Percentiles rank a stretch among this genome's conserved stretches.
Conservation (phyloP, 148 eudicot genomes). For the Chenopodium berlandieri region DNA sequence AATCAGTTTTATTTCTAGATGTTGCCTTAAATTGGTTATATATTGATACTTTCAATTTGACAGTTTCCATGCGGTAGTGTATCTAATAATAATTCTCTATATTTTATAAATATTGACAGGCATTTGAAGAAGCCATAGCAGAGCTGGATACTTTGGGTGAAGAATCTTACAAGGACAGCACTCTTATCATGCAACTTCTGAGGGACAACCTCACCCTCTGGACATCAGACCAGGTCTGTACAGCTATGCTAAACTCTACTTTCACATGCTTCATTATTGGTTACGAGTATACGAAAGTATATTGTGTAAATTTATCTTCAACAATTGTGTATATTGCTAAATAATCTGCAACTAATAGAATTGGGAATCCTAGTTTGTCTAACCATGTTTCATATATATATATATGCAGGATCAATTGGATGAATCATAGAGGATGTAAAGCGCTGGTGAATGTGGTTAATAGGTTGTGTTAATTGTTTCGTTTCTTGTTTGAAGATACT, state of each 20-base stretch:
- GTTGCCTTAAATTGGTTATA: neutral
- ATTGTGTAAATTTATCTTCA: neutral
- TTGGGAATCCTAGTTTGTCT: neutral
- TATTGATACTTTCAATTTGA: neutral
- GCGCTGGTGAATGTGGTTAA: conserved; percentile 11
- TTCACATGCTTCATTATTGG: conserved; percentile 6
- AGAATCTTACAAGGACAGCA: conserved; percentile 56
- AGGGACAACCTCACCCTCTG: conserved; percentile 53
- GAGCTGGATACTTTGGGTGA: conserved; percentile 56
- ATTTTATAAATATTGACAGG: conserved; percentile 21
- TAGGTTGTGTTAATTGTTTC: conserved; percentile 19
- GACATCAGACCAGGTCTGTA: conserved; percentile 49
- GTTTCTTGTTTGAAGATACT: conserved; percentile 14
- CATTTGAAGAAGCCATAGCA: conserved; percentile 51
- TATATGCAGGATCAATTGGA: conserved; percentile 41
- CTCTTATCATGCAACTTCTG: conserved; percentile 53
- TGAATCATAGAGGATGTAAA: conserved; percentile 33
- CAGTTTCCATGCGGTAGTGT: conserved; percentile 15
- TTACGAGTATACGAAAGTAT: neutral
- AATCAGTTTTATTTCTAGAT: neutral
- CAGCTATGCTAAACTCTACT: neutral
- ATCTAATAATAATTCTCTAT: conserved; percentile 10
- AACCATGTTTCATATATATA: neutral
- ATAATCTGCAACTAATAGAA: neutral
- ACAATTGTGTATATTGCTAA: neutral